These are phyloP conservation scores for Wickerhamiella azyma DNA, from an alignment of 805 yeast genomes.

Conservation along the genomic window DNA sequence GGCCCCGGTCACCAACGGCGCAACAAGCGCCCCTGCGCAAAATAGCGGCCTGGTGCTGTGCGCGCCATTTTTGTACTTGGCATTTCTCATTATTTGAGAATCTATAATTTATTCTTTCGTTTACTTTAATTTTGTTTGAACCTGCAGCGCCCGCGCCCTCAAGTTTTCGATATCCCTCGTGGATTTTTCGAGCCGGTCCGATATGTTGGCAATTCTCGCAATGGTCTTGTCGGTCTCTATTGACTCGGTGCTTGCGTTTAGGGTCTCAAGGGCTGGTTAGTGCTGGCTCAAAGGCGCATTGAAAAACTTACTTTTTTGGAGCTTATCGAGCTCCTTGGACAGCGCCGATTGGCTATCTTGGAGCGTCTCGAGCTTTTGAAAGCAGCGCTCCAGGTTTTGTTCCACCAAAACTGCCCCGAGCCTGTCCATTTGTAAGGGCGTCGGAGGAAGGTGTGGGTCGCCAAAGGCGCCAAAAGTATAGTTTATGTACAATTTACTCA, in stretches of 20 bases:
- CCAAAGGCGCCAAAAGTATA: neutral
- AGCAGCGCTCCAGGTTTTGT: slow-evolving; percentile 7
- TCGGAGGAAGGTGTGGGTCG: neutral
- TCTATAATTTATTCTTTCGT: neutral
- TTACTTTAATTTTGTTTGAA: neutral
- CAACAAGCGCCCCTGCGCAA: neutral
- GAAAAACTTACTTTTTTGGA: neutral
- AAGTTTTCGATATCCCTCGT: neutral
- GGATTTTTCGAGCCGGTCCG: neutral
- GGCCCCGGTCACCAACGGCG: neutral
- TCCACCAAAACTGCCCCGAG: neutral
- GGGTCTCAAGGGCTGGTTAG: neutral
- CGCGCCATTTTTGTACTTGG: neutral
- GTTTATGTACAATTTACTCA: neutral
- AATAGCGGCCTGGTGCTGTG: neutral
- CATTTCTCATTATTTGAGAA: neutral
- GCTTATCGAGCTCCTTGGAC: slow-evolving; percentile 1
- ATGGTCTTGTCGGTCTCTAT: neutral
- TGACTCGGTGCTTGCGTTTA: neutral
- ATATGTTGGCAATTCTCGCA: neutral
- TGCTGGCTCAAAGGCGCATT: no score
- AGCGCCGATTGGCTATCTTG: neutral
- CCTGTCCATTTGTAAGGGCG: slow-evolving; percentile 1
- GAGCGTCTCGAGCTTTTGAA: slow-evolving; percentile 1
- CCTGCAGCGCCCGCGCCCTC: neutral